Conservation (phyloP, 2,329 filamentous ascomycete species). For the Trichoderma asperellum region DNA sequence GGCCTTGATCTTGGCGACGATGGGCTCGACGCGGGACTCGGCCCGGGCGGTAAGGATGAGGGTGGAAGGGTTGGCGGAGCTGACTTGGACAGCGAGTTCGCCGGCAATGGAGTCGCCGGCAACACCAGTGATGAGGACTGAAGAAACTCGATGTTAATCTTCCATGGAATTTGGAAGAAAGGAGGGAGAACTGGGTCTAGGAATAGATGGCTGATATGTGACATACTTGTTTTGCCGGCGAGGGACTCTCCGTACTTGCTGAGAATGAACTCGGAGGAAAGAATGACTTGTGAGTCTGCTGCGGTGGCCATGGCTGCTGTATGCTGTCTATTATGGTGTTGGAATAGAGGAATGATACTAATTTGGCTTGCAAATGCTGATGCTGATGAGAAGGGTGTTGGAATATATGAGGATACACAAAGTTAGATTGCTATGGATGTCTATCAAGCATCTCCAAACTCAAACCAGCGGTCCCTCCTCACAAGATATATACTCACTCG, state of each 20-base stretch:
- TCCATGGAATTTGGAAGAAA: not conserved
- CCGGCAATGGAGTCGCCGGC: constrained; percentile 26
- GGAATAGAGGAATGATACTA: not conserved
- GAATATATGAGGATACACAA: not conserved
- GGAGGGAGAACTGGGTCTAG: not conserved
- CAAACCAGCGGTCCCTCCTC: not conserved
- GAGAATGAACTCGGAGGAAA: constrained; percentile 15
- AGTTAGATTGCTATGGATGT: not conserved
- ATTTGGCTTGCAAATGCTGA: not conserved
- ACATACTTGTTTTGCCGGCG: constrained; percentile 6
- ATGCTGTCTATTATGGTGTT: not conserved
- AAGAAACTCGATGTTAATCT: not conserved
- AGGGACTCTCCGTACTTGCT: constrained; percentile 4
- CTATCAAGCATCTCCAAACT: not conserved
- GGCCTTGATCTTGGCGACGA: constrained; percentile 10
- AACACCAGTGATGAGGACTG: constrained; percentile 28
- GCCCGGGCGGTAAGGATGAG: constrained; percentile 24
- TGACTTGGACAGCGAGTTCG: constrained; percentile 29
- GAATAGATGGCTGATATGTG: not conserved
- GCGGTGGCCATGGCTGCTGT: not conserved
- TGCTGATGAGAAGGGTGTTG: not conserved
- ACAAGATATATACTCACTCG: not conserved
- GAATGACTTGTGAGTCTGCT: not conserved
- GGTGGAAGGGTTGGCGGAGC: constrained; percentile 24
- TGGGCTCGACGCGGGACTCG: constrained; percentile 15